Percentiles rank a stretch among this genome's conserved stretches.
phyloP scores from a whole-genome alignment of 805 yeast genomes.

The Aciculoconidium aculeatum region DNA sequence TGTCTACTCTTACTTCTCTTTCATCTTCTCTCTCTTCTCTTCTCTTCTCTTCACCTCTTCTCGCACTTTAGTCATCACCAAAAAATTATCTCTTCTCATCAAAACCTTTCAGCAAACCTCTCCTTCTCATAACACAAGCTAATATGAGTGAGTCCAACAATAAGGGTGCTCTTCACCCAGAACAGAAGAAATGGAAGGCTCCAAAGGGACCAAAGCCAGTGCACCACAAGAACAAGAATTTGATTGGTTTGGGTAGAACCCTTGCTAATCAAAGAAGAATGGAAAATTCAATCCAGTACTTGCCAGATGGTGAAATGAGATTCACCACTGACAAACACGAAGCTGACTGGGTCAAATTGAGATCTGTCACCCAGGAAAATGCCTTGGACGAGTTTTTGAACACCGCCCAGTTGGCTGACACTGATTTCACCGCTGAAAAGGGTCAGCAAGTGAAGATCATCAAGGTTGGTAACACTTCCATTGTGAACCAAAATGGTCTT shows the following conservation, averaged over 20 bases:
- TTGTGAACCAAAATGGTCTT: conserved; percentile 38
- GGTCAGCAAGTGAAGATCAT: conserved; percentile 78
- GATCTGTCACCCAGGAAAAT: conserved; percentile 92
- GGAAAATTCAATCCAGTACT: conserved; percentile 62
- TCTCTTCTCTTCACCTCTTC: no score
- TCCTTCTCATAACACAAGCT: no score
- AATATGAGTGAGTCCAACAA: no score
- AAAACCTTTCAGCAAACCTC: no score
- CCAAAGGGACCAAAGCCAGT: conserved; percentile 93
- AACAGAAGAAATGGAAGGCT: conserved; percentile 69
- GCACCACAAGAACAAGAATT: conserved; percentile 75
- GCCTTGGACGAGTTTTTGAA: conserved; percentile 90
- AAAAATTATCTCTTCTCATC: no score
- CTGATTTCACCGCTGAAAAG: conserved; percentile 92
- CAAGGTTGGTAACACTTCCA: conserved; percentile 53
- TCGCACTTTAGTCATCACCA: no score
- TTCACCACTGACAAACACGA: conserved; percentile 83
- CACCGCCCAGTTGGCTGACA: conserved; percentile 94
- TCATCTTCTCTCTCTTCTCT: no score
- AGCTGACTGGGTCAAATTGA: conserved; percentile 82
- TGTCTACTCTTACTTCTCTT: no score
- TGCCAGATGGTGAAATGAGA: conserved; percentile 85
- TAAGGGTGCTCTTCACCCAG: conserved; percentile 40
- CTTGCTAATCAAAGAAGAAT: conserved; percentile 67
- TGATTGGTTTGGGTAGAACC: conserved; percentile 80